phyloP scores from a whole-genome alignment of 2,329 filamentous ascomycete species.

The Fusarium zealandicum region DNA sequence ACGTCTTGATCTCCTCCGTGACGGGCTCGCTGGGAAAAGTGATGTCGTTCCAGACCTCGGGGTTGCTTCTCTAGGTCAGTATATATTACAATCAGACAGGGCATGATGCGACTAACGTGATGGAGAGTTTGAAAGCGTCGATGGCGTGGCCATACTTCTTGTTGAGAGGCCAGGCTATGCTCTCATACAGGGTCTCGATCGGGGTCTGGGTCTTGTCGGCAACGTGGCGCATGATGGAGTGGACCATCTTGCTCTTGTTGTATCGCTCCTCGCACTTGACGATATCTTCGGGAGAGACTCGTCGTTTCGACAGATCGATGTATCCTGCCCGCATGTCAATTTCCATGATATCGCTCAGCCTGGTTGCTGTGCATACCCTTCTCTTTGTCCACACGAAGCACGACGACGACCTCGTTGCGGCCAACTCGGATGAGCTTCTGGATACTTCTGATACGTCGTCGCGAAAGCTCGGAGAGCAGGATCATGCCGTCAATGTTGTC shows the following conservation, averaged over 20 bases:
- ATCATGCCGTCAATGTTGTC: conserved; percentile 99
- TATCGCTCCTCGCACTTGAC: conserved; percentile 98
- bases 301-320: conserved; percentile 97
- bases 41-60: conserved; percentile 94
- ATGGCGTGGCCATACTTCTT: conserved; percentile 96
- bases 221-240: conserved; percentile 98
- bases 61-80: conserved; percentile 68
- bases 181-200: conserved; percentile 94
- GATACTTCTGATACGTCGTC: conserved; percentile 97
- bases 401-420: conserved; percentile 97
- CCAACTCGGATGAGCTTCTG: conserved; percentile 99
- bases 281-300: conserved; percentile 96
- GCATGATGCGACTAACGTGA: conserved; percentile 71
- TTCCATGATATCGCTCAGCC: conserved; percentile 23
- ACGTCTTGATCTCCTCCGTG: conserved; percentile 87
- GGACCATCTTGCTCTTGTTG: conserved; percentile 99
- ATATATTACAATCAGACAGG: background rate
- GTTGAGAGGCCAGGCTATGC: conserved; percentile 96
- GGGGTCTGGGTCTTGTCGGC: conserved; percentile 94
- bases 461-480: conserved; percentile 93
- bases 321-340: conserved; percentile 62
- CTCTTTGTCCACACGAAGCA: conserved; percentile 98
- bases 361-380: conserved; percentile 68
- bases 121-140: conserved; percentile 98
- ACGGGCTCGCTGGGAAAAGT: conserved; percentile 86